Base-by-base conservation (phyloP, 768 basidiomycete genomes). In the Lyophyllum semitale region DNA sequence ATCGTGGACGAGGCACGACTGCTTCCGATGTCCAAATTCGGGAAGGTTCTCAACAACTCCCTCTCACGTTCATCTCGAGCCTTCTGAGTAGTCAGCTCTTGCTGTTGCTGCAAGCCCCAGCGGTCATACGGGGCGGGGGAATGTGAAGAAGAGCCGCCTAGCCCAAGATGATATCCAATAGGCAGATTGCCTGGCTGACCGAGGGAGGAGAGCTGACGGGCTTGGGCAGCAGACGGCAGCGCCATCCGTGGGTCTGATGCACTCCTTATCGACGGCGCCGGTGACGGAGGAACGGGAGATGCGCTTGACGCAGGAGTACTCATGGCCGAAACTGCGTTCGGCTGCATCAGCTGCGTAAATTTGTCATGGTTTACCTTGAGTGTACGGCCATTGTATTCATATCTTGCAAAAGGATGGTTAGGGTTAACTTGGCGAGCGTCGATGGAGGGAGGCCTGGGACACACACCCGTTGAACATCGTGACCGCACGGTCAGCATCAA, bases 291-390 rank as follows among this genome's bases (percentile, higher is more conserved):
- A 17, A 63, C 58, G 1, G 51, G 50, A 0, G 56, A 57, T 1
- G 29, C 23, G 43, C 46, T 54, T 23, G 54, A 56, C 11, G 52
- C 30, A 17, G 60, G 42, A 4, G 53, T 45, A 15, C 22, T 9
- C 3, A 37, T 32, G 13, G 55, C 25, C 6, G 50, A 46, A 38
- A 47, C 42, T 11, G 45, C 8, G 27, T 23, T 55, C 8, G 45
- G 50, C n/a, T 54, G 58, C 8, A 29, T 38, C 2, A 68, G 51
- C 48, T 68, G 82, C 2, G 83, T 77, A 67, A 87, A 93, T 69
- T 89, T 91, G 78, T 98, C 96, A 66, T 87, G 91, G 67, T 94
- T 91, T 11, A 98, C 96, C 66, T 95, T 95, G 38, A 98, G 79
- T 8, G 79, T 75, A 25, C 93, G 86, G 4, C 94, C 94, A 65